Evolutionary conservation across 331 rosid species (phyloP), one percentile per base, ranked within the genome.

Genomic region (Stylosanthes scabra): DNA sequence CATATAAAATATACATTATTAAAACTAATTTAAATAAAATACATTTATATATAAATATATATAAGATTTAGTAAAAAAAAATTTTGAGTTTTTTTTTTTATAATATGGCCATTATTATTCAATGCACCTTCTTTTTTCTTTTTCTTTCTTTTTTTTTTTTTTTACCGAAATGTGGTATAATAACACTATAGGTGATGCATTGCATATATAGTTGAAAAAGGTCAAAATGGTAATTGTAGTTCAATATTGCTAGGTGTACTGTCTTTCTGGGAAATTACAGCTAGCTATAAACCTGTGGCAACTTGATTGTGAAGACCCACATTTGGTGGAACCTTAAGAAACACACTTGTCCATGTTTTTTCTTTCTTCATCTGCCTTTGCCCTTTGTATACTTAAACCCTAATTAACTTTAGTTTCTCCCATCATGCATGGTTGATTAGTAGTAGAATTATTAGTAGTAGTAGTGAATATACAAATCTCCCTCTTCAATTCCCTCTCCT

Each of bases 321-420:
- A 88, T 84, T 88, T 83, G 99, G 96, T 95, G 81, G 83, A 84
- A 94, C 42, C 92, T 94, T 94, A 84, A 75, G 5, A 77, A 71
- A 77, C 86, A 91, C 96, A 85, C 76, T 71, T 76, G 68, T 50
- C 49, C 77, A 45, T 59, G 44, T 3, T 69, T 81, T 74, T 72
- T 49, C 79, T 77, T 72, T 55, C 81, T 77, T 72, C 78, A 57
- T 62, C 5, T 71, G 44, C 60, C 58, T 49, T 59, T n/a, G 45
- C 46, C 60, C 58, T 49, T 59, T n/a, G 45, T 46, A 75, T 55
- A 75, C 84, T 82, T 94, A 83, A 82, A 89, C 87, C 76, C 82
- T 68, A 47, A 59, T 83, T 76, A 31, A 31, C 37, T 31, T 31
- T 31, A 31, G 37, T 31, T 31, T 31, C 37, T 86, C 75, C 84